Evolutionary conservation across 805 yeast species (phyloP).

Genomic region (Komagataella mondaviorum): DNA sequence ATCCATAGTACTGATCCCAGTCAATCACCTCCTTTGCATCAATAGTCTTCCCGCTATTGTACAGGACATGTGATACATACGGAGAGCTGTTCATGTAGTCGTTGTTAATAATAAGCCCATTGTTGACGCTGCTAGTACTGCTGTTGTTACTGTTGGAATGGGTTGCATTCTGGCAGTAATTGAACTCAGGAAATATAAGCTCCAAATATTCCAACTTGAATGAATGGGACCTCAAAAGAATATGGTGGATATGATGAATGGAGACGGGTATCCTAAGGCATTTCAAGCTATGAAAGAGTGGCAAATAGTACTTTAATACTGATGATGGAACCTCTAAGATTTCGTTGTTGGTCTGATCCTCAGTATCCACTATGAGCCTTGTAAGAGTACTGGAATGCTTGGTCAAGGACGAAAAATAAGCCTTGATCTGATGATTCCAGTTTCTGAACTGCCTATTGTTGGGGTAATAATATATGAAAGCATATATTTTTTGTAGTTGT

Average conservation of each 20-base stretch:
- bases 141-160: not conserved
- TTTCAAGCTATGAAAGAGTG: constrained; percentile 4
- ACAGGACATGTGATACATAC: not conserved
- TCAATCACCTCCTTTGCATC: not conserved
- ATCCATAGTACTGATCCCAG: not conserved
- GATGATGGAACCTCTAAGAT: constrained; percentile 3
- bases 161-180: not conserved
- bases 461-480: constrained; percentile 9
- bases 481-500: constrained; percentile 7
- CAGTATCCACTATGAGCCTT: constrained; percentile 11
- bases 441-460: constrained; percentile 4
- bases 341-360: not conserved
- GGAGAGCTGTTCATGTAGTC: not conserved
- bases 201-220: constrained; percentile 8
- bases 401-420: constrained; percentile 5
- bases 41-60: not conserved
- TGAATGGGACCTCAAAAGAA: constrained; percentile 3
- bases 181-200: constrained; percentile 9
- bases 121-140: not conserved
- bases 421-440: constrained; percentile 2
- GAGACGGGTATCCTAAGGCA: constrained; percentile 9
- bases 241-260: constrained; percentile 3
- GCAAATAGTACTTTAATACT: constrained; percentile 5
- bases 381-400: constrained; percentile 5
- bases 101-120: not conserved